phyloP scores from a whole-genome alignment of 805 yeast species.

The Clavispora vitiphila region DNA sequence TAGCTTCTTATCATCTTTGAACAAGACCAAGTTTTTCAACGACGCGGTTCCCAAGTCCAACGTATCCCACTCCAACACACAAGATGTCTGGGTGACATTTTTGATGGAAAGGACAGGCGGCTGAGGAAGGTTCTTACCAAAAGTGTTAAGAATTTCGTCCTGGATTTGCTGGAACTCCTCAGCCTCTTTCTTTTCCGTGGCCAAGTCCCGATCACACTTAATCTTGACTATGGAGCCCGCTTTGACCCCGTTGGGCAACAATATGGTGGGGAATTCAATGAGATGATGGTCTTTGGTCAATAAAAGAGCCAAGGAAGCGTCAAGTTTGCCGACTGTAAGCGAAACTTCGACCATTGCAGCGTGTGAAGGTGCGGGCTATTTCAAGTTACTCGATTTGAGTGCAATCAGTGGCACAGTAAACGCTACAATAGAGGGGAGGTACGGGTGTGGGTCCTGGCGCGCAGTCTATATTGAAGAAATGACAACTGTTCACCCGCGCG shows the following conservation, averaged over 20 bases:
- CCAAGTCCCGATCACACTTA: slow-evolving; percentile 71
- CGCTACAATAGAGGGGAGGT: neutral
- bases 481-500: neutral
- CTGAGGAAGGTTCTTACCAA: slow-evolving; percentile 69
- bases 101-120: slow-evolving; percentile 63
- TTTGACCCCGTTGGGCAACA: slow-evolving; percentile 82
- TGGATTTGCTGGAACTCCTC: slow-evolving; percentile 61
- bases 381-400: neutral
- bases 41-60: slow-evolving; percentile 78
- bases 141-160: slow-evolving; percentile 63
- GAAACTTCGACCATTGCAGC: slow-evolving; percentile 76
- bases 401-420: neutral
- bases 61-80: slow-evolving; percentile 92
- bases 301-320: slow-evolving; percentile 87
- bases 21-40: slow-evolving; percentile 69
- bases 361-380: neutral
- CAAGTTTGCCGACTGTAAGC: slow-evolving; percentile 90
- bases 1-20: slow-evolving; percentile 66
- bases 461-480: neutral
- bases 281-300: slow-evolving; percentile 89
- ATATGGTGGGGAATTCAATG: slow-evolving; percentile 93
- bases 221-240: slow-evolving; percentile 92
- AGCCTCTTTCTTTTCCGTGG: slow-evolving; percentile 58
- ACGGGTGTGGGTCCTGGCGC: slow-evolving; percentile 1
- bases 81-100: slow-evolving; percentile 89